phyloP scores from a whole-genome alignment of 805 yeast genomes.

The Ogataea zsoltii region DNA sequence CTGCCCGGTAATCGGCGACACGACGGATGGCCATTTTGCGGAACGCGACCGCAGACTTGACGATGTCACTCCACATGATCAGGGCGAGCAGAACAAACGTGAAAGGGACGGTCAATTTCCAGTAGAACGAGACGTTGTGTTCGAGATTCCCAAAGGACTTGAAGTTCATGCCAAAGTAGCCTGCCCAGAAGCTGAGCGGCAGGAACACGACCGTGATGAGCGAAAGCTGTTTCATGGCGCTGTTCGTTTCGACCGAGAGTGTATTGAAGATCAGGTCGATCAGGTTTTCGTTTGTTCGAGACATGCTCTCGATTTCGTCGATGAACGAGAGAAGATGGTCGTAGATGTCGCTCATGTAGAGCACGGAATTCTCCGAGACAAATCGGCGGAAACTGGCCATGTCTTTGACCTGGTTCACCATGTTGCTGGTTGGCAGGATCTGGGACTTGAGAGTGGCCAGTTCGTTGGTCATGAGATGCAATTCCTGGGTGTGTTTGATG shows the following conservation, averaged over 20 bases:
- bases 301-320: slow-evolving; percentile 57
- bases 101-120: slow-evolving; percentile 48
- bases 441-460: slow-evolving; percentile 47
- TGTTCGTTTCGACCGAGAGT: slow-evolving; percentile 54
- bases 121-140: slow-evolving; percentile 43
- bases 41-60: slow-evolving; percentile 6
- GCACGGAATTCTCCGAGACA: slow-evolving; percentile 43
- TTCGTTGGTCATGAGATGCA: slow-evolving; percentile 56
- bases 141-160: slow-evolving; percentile 41
- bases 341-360: slow-evolving; percentile 55
- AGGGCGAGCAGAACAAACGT: slow-evolving; percentile 37
- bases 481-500: slow-evolving; percentile 49
- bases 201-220: slow-evolving; percentile 58
- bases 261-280: slow-evolving; percentile 57
- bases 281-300: slow-evolving; percentile 49
- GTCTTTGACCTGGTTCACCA: slow-evolving; percentile 48
- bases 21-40: slow-evolving; percentile 9
- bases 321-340: slow-evolving; percentile 55
- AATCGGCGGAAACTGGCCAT: slow-evolving; percentile 30
- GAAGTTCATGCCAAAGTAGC: slow-evolving; percentile 62
- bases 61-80: slow-evolving; percentile 35
- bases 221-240: slow-evolving; percentile 54
- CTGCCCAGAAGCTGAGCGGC: slow-evolving; percentile 61
- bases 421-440: slow-evolving; percentile 47
- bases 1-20: slow-evolving; percentile 9